Percentiles rank a stretch among this genome's conserved stretches.
phyloP scores from a whole-genome alignment of 768 basidiomycete species.

The Lentinus tigrinus region DNA sequence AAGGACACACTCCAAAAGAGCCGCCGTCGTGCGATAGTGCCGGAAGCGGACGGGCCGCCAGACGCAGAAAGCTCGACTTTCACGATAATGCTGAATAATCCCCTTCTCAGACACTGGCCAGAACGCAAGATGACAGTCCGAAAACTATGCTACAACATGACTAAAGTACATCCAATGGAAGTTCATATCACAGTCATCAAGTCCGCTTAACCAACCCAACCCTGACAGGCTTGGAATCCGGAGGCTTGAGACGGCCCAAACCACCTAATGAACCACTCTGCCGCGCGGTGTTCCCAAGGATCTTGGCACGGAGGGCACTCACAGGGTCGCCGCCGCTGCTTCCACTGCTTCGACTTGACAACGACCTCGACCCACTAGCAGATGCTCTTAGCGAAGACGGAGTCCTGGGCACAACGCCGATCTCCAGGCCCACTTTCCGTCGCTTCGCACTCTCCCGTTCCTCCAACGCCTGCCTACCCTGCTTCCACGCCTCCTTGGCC shows the following conservation, averaged over 20 bases:
- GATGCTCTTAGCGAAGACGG: background rate
- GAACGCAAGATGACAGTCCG: background rate
- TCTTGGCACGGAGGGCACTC: constrained; percentile 48
- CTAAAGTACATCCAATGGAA: background rate
- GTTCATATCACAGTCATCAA: background rate
- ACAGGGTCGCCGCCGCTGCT: constrained; percentile 16
- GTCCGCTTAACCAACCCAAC: constrained; percentile 7
- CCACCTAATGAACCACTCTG: constrained; percentile 18
- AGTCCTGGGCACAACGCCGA: constrained; percentile 9
- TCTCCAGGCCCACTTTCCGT: constrained; percentile 34
- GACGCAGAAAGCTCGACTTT: too few species aligned
- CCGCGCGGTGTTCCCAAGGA: constrained; percentile 55
- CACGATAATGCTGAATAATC: too few species aligned
- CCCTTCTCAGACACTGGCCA: too few species aligned
- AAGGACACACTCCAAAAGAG: too few species aligned
- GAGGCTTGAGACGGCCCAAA: constrained; percentile 12
- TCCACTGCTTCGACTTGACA: background rate
- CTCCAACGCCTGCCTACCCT: constrained; percentile 47
- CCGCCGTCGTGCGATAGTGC: too few species aligned
- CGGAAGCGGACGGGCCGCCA: too few species aligned
- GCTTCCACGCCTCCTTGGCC: constrained; percentile 65
- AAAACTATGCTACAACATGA: background rate
- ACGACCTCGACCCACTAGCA: background rate
- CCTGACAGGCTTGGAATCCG: constrained; percentile 8
- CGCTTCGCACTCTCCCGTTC: constrained; percentile 45